Base-by-base conservation (phyloP, 495 filamentous ascomycete species). In the Chaetomidium leptoderma region DNA sequence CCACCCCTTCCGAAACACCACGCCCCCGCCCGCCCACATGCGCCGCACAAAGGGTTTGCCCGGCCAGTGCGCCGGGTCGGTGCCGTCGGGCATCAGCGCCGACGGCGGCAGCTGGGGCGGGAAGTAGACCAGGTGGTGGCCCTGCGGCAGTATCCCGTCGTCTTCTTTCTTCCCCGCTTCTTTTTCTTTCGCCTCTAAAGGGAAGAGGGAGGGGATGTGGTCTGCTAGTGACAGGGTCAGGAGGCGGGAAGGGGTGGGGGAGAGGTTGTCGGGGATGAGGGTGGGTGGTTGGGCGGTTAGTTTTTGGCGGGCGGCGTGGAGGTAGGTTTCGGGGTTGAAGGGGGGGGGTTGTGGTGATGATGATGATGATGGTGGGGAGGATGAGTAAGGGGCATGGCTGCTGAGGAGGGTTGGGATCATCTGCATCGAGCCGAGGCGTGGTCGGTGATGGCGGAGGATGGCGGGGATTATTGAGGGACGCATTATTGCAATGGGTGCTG, bases 21-120 rank as follows among this genome's bases (percentile, higher is more conserved):
- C 65, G 6, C 76, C 72, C 0, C 89, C 90, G 26, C 88, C 89
- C 3, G 86, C 87, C 90, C 90, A 95, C 83, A 95, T 86, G 24
- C 89, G 81, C 23, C 86, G 77, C 24, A 76, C 80, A 57, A 84
- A 92, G 0, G 85, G 83, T 0, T 56, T 30, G 4, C 82, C 80
- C 0, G 90, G 89, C 42, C 79, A 84, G 58, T 91, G 88, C 2
- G 80, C 79, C 3, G 73, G 69, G 69, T 92, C 90, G 2, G 87
- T 88, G 33, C 89, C 89, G 70, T 95, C 90, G 3, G 70, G 64
- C 2, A 85, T 78, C 4, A 92, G 78, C 3, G 78, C 64, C 16
- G 64, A 70, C 55, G 80, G 74, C 2, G 78, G 69, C 46, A 81
- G 75, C 36, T 78, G 76, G 0, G 84, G 78, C 2, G 87, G 84